Base-by-base conservation (phyloP, 2,329 filamentous ascomycete genomes). In the Helotiales sp. region DNA sequence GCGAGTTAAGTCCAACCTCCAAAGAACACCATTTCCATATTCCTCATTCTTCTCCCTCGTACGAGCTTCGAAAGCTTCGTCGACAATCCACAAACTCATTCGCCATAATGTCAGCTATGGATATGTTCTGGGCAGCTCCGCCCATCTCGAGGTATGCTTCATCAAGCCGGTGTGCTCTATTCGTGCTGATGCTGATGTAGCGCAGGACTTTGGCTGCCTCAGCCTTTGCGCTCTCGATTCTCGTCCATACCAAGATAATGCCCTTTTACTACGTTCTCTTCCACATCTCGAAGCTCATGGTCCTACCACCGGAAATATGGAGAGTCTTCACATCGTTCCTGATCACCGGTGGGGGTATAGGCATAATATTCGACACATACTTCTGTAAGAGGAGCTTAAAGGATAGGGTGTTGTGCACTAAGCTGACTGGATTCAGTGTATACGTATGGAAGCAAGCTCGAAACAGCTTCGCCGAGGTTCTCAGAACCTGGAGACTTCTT, bases 311-410 rank as follows among this genome's bases (percentile, higher is more conserved):
- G 6, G 66, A 75, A 55, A n/a, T 75, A 63, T 75, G 73, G 73
- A 70, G 73, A 49, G 29, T 72, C 12, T 47, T 69, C 15, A 72
- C 73, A 19, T 67, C 70, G 31, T 75, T 75, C 57, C 61, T 75
- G 29, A 61, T 75, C 30, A 73, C 72, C 10, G 68, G 69, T 5
- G 61, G 64, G 22, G 51, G 68, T 15, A 52, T 75, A 19, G 62
- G 74, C 40, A 81, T 90, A 60, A 68, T 90, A 52, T 78, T 89
- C 71, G 87, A 90, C 71, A 83, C 88, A 49, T 89, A 88, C 75
- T 86, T 89, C 70, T 73, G 82, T 86, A 77, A 67, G 40, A 24
- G 24, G 24, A 5, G 81, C 56, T 53, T 63, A 57, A 42, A 22
- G 3, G 9, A 29, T 27, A n/a, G 8, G 9, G 15, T 40, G 17